Evolutionary conservation across 352 stramenopile genomes (phyloP).

Genomic region (Pythium myriotylum): DNA sequence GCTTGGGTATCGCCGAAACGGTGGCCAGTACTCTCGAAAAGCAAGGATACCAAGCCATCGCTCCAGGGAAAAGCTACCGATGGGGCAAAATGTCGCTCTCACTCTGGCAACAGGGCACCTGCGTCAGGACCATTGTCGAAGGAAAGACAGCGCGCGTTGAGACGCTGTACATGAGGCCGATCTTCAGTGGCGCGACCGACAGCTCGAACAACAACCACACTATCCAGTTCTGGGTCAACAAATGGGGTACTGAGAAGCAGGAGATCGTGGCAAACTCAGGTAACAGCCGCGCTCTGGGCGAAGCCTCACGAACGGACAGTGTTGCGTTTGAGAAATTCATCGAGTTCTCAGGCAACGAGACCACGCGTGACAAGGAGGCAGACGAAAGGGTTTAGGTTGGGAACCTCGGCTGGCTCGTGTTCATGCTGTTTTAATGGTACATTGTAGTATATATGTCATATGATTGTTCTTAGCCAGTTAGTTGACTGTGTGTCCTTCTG

Average conservation of each 20-base stretch:
- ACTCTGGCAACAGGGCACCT: constrained; percentile 54
- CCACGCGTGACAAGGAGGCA: too few relatives aligned
- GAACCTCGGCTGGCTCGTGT: too few relatives aligned
- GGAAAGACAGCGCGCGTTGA: constrained; percentile 39
- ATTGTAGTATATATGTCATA: too few relatives aligned
- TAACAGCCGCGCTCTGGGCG: not conserved
- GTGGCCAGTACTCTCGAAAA: constrained; percentile 38
- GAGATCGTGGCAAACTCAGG: constrained; percentile 20
- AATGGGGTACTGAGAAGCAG: constrained; percentile 38
- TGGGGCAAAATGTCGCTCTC: constrained; percentile 48
- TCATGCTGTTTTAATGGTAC: too few relatives aligned
- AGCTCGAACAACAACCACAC: constrained; percentile 48
- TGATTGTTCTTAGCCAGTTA: too few relatives aligned
- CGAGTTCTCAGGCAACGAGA: not conserved
- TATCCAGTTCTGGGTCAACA: constrained; percentile 57
- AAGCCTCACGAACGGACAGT: not conserved
- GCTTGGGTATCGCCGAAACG: constrained; percentile 36
- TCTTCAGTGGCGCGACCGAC: constrained; percentile 54
- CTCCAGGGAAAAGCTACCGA: constrained; percentile 28
- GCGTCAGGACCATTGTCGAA: constrained; percentile 42
- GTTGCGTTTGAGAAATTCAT: not conserved
- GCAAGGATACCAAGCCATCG: constrained; percentile 39
- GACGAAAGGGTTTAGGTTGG: too few relatives aligned
- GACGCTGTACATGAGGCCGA: constrained; percentile 55
- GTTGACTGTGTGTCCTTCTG: too few relatives aligned